phyloP scores from a whole-genome alignment of 139 green algal species.

The Eudorina sp. region DNA sequence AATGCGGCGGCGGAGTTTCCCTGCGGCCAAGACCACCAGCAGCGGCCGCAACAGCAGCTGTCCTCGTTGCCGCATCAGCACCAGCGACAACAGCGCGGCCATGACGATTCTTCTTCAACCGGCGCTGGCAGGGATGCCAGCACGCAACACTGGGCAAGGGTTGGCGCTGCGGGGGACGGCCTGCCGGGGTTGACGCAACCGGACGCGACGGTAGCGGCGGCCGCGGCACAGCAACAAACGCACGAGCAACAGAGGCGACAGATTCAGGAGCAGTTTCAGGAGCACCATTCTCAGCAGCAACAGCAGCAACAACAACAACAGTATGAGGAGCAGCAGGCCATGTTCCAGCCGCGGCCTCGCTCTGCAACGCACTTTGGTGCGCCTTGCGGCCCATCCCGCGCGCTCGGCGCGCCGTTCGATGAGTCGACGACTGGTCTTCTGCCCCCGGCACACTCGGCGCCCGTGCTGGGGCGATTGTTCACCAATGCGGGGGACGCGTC shows the following conservation, averaged over 20 bases:
- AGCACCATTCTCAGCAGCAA: slow-evolving; percentile 7
- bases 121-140: neutral
- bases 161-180: no score
- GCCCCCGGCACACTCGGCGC: slow-evolving; percentile 10
- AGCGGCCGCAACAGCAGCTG: neutral
- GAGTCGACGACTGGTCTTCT: neutral
- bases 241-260: neutral
- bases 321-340: neutral
- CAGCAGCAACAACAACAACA: slow-evolving; percentile 19
- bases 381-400: neutral
- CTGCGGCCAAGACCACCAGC: neutral
- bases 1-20: neutral
- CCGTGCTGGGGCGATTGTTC: neutral
- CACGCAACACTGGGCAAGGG: no score
- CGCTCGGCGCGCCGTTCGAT: neutral
- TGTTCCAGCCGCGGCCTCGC: no score
- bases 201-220: no score
- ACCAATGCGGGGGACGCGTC: neutral
- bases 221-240: neutral
- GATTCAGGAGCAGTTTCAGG: neutral
- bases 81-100: neutral
- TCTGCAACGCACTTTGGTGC: neutral
- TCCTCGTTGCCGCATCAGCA: neutral
- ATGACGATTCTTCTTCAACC: neutral
- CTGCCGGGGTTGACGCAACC: no score